Base-by-base conservation (phyloP, 352 stramenopile genomes). In the Peronosclerospora sorghi region DNA sequence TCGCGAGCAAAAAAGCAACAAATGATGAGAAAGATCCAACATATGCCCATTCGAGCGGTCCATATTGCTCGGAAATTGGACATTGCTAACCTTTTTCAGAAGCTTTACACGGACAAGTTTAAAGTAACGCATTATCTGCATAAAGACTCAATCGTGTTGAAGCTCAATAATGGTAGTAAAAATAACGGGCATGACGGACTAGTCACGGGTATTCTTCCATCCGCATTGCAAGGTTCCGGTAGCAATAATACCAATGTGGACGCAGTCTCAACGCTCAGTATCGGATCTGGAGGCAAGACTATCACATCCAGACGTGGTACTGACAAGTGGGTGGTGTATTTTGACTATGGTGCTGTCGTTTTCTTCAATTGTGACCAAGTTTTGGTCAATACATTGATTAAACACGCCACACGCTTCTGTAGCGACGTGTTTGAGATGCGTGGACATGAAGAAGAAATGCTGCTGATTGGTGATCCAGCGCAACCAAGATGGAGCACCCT, bases 321-420 rank as follows among this genome's bases (percentile, higher is more conserved):
- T 29, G 90, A 97, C 63, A 89, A 84, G 54, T 96, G 82, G 76
- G 73, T 94, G 35, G 85, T 96, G 19, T 88, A 95, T 56, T 96
- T 96, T 60, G 79, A 94, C 63, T 96, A 95, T 44, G 85, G 85
- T 45, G 83, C 84, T 23, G 75, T 94, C n/a, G 83, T 96, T 35
- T 96, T 95, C 61, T 92, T 96, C 52, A 93, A 96, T 53, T 94
- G 81, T 53, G 79, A 91, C 23, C 73, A 86, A 48, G 57, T 69
- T 3, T 67, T 89, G 36, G 65, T 83, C 23, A 70, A 61, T 14
- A 90, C 72, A 38, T 51, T 90, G 12, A 78, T 77, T 29, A 84
- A 85, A 36, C 75, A 87, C 44, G 73, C 78, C 20, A 81, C 65
- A n/a, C 65, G 65, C 27, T 87, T 86, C 43, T 86, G 74, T 41